Evolutionary conservation across 768 basidiomycete species (phyloP).

Genomic region (Candolleomyces efflorescens): DNA sequence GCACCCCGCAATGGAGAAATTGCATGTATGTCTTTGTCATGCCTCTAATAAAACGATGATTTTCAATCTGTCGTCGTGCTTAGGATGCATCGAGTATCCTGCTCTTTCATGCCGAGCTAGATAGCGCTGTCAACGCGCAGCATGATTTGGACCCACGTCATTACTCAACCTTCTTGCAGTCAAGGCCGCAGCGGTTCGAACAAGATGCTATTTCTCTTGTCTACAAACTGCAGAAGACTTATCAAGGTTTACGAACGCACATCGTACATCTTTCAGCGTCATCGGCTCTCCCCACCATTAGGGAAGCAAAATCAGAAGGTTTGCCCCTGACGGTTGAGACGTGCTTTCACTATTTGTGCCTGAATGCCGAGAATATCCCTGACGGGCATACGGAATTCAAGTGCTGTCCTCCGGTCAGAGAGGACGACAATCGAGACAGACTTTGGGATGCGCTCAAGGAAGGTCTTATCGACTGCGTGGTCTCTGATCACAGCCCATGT

Average conservation of each 20-base stretch:
- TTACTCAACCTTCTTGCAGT: slow-evolving; percentile 82
- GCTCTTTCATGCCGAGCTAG: slow-evolving; percentile 92
- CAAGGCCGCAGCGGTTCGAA: slow-evolving; percentile 81
- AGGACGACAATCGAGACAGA: slow-evolving; percentile 60
- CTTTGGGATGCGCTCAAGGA: slow-evolving; percentile 82
- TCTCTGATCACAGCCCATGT: slow-evolving; percentile 96
- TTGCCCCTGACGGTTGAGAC: slow-evolving; percentile 89
- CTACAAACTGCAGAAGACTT: slow-evolving; percentile 53
- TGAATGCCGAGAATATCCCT: slow-evolving; percentile 70
- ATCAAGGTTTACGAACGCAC: slow-evolving; percentile 76
- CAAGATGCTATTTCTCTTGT: slow-evolving; percentile 78
- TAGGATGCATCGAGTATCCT: slow-evolving; percentile 70
- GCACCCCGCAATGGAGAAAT: slow-evolving; percentile 59
- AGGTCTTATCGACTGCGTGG: slow-evolving; percentile 86
- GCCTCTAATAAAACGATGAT: not conserved
- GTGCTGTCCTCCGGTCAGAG: slow-evolving; percentile 93
- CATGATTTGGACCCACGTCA: slow-evolving; percentile 35
- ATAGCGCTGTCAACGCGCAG: slow-evolving; percentile 14
- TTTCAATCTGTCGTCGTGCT: slow-evolving; percentile 1
- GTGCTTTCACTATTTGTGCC: slow-evolving; percentile 93
- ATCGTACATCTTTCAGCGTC: slow-evolving; percentile 95
- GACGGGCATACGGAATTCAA: slow-evolving; percentile 83
- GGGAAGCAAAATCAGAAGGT: slow-evolving; percentile 59
- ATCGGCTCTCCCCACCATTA: slow-evolving; percentile 71
- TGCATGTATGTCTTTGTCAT: slow-evolving; percentile 52